Percentiles rank a stretch among this genome's conserved stretches.
Evolutionary conservation across 306 rosid species (phyloP).

Genomic region (Cicer yamashitae): DNA sequence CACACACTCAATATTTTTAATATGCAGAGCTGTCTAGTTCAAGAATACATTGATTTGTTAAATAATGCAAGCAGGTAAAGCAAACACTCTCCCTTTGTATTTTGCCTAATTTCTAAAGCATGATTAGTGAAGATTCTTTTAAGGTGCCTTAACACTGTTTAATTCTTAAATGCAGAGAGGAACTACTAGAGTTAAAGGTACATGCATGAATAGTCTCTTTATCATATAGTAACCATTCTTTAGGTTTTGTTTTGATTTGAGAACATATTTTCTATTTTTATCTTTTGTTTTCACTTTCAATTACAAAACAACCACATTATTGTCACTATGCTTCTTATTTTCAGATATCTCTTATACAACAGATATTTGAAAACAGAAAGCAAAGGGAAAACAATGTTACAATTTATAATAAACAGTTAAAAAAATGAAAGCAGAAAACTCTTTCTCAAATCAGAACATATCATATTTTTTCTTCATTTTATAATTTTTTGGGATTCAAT

Average conservation of each 20-base stretch:
- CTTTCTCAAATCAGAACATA: not conserved
- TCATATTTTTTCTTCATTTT: constrained; percentile 16
- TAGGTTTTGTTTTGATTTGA: not conserved
- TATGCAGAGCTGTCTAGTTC: constrained; percentile 67
- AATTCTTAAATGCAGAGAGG: constrained; percentile 66
- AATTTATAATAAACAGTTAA: not conserved
- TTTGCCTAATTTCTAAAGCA: constrained; percentile 15
- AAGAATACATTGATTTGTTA: constrained; percentile 78
- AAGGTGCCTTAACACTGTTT: constrained; percentile 24
- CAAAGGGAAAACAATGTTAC: not conserved
- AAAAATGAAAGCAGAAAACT: not conserved
- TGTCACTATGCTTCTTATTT: not conserved
- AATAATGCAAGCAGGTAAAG: constrained; percentile 86
- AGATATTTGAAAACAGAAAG: not conserved
- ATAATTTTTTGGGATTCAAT: constrained; percentile 2
- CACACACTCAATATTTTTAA: constrained; percentile 18
- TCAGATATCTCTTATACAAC: not conserved
- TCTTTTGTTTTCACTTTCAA: not conserved
- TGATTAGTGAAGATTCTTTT: constrained; percentile 15
- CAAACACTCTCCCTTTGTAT: not conserved
- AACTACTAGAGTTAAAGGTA: constrained; percentile 81
- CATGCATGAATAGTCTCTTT: constrained; percentile 22
- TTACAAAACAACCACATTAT: not conserved
- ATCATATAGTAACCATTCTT: not conserved
- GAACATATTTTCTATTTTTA: not conserved